Conservation (phyloP, 106 monocot species). For the Vanilla planifolia region DNA sequence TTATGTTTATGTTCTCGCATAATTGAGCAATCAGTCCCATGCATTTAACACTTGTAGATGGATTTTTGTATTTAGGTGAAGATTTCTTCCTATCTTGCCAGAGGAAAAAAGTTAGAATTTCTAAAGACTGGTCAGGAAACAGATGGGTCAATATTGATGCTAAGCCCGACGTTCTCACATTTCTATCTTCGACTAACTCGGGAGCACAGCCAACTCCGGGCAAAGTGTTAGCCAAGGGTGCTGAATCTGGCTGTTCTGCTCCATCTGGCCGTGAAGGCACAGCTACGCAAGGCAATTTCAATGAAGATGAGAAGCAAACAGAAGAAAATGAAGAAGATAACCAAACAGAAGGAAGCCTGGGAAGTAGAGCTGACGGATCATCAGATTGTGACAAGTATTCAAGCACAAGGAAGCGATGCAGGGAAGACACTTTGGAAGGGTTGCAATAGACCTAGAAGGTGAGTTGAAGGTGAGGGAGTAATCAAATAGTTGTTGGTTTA, state of each 20-base stretch:
- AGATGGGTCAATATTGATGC: slow-evolving; percentile 58
- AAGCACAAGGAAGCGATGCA: slow-evolving; percentile 9
- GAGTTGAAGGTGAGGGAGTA: slow-evolving; percentile 2
- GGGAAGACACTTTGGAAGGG: slow-evolving; percentile 8
- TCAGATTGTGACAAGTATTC: not conserved
- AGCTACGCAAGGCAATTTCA: slow-evolving; percentile 6
- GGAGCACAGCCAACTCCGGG: slow-evolving; percentile 27
- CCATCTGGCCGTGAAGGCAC: slow-evolving; percentile 1
- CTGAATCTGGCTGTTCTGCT: slow-evolving; percentile 24
- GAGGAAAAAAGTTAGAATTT: slow-evolving; percentile 47
- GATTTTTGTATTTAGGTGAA: slow-evolving; percentile 47
- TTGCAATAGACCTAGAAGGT: not conserved
- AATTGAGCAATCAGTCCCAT: not conserved
- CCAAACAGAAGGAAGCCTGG: slow-evolving; percentile 5
- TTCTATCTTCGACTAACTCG: slow-evolving; percentile 23
- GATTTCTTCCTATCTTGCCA: slow-evolving; percentile 42
- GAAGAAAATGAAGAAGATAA: slow-evolving; percentile 5
- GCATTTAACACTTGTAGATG: not conserved
- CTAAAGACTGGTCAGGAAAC: slow-evolving; percentile 68
- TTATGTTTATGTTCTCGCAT: not conserved
- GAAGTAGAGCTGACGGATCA: not conserved
- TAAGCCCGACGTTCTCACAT: slow-evolving; percentile 47
- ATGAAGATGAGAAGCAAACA: slow-evolving; percentile 6
- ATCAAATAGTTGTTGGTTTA: not conserved
- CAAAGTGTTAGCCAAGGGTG: slow-evolving; percentile 15